Percentiles rank a stretch among this genome's conserved stretches.
These are phyloP conservation scores for Microstegium vimineum DNA, from an alignment of 176 grass and related monocot species.

Conservation along the genomic window DNA sequence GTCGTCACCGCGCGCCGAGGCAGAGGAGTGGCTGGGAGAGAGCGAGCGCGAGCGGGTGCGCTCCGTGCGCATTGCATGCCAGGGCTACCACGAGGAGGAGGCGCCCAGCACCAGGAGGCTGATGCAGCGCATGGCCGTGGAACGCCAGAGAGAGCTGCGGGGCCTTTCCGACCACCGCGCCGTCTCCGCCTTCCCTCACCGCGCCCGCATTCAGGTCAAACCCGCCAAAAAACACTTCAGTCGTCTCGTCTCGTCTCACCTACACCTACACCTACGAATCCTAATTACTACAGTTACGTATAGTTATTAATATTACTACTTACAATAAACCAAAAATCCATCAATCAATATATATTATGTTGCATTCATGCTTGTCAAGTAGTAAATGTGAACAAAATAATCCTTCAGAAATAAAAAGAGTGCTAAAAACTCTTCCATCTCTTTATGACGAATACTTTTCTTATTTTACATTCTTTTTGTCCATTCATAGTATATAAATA, in stretches of 20 bases:
- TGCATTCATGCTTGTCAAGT: no score
- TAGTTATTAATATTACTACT: background rate
- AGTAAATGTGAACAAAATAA: no score
- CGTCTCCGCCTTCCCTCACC: slow-evolving; percentile 72
- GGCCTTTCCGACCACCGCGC: slow-evolving; percentile 61
- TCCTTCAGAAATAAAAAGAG: no score
- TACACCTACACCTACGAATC: background rate
- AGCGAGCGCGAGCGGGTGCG: slow-evolving; percentile 66
- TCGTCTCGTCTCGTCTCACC: no score
- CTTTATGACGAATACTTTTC: no score
- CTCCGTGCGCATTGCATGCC: slow-evolving; percentile 53
- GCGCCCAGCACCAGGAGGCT: slow-evolving; percentile 1
- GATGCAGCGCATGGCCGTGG: slow-evolving; percentile 57
- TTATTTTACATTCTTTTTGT: no score
- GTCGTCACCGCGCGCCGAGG: background rate
- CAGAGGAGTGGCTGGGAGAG: slow-evolving; percentile 63
- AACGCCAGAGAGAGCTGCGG: slow-evolving; percentile 83
- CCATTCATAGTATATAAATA: no score
- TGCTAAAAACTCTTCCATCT: no score
- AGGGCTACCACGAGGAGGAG: background rate
- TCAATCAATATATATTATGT: no score
- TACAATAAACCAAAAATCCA: no score
- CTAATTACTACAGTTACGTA: no score
- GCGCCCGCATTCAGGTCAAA: slow-evolving; percentile 73
- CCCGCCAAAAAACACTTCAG: no score